Conservation (phyloP, 1,284 basidiomycete species). For the Puccinia polysora region DNA sequence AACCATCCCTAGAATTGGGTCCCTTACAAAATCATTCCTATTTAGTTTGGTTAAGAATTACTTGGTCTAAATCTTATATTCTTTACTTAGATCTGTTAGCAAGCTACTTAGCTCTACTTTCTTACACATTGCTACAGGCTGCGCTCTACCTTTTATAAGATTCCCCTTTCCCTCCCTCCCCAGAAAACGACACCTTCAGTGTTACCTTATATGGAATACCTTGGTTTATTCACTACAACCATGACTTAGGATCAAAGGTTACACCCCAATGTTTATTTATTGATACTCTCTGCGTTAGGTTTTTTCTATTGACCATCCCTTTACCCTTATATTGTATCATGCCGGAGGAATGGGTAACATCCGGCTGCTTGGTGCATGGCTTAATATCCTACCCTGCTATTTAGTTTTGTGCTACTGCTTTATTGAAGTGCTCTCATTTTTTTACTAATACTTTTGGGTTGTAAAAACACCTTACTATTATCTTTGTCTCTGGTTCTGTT, state of each 20-base stretch:
- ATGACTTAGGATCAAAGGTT: conserved; percentile 1
- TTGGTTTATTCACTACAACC: conserved; percentile 5
- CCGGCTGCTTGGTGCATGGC: not conserved
- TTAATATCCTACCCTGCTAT: conserved; percentile 7
- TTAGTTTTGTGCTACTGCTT: conserved; percentile 1
- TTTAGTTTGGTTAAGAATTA: conserved; percentile 10
- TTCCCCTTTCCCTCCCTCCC: not conserved
- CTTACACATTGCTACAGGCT: conserved; percentile 4
- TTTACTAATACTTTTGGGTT: not conserved
- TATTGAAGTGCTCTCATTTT: too few relatives aligned
- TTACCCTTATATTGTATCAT: conserved; percentile 8
- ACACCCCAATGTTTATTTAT: not conserved
- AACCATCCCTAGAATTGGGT: conserved; percentile 7
- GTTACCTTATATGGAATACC: too few relatives aligned
- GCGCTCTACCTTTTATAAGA: conserved; percentile 4
- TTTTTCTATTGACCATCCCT: conserved; percentile 1
- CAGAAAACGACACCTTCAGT: not conserved
- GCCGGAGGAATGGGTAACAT: not conserved
- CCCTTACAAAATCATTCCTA: conserved; percentile 1
- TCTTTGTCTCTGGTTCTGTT: conserved; percentile 4
- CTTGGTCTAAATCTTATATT: conserved; percentile 5
- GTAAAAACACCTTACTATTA: conserved; percentile 7
- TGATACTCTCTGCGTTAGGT: not conserved
- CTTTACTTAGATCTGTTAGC: conserved; percentile 9
- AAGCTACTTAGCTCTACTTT: conserved; percentile 7